Base-by-base conservation (phyloP, 805 yeast species). In the Cyberlindnera mississippiensis region DNA sequence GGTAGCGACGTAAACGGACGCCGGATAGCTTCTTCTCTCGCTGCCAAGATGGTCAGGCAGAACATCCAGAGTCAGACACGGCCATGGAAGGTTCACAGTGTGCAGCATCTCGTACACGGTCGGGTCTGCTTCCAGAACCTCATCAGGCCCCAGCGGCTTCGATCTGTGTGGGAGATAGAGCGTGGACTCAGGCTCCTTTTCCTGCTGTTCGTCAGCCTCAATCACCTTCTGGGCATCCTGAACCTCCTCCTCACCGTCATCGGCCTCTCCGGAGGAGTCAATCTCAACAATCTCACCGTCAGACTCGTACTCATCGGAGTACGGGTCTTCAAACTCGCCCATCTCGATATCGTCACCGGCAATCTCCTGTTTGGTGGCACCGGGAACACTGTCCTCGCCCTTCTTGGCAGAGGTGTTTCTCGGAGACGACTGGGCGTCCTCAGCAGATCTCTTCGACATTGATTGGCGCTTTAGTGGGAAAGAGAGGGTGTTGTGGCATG, bases 61-160 rank as follows among this genome's bases (percentile, higher is more conserved):
- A 16, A 93, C 68, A 59, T 91, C 98, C 46, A 93, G 71, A 3
- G 97, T 88, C 60, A 93, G 68, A 67, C 97, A 89, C 11, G 99
- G 98, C 98, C 98, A 93, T 55, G 96, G 95, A 64, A 91, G 69
- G 62, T 86, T 86, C 45, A 91, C 87, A 55, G 85, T 86, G 64
- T 93, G 99, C 44, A 93, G 69, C 98, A 93, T 93, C 57, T 91
- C 96, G 62, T 93, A 93, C 3, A 91, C 96, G 7, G 89, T 71
- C 34, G 96, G 96, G 66, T 93, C 99, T 2, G 98, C 96, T 67
- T 91, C 97, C 59, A 93, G 72, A 11, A 85, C 95, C 68, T 93
- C 98, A 67, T 88, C 96, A 2, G 96, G 95, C 1, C 96, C 97
- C 52, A 93, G 72, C 6, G 96, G 96, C 55, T 78, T 80, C 20